Evolutionary conservation across 2,329 filamentous ascomycete species (phyloP).

Genomic region (Beauveria rudraprayagi): DNA sequence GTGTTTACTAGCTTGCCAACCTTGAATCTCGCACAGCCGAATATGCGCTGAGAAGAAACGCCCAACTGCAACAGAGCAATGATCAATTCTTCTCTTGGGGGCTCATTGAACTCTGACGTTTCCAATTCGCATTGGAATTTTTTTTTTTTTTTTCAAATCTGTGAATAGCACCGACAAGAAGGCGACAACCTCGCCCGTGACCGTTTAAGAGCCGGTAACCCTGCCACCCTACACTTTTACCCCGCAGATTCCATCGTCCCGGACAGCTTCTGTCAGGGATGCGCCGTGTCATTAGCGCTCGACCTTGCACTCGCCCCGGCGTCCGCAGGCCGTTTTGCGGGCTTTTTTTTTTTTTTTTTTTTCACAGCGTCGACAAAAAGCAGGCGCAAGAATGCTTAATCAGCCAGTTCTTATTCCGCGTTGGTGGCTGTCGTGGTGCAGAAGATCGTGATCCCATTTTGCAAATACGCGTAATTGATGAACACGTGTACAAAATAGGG

Average conservation of each 20-base stretch:
- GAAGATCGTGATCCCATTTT: not conserved
- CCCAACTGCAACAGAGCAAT: not conserved
- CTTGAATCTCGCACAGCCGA: too few species aligned
- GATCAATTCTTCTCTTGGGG: too few species aligned
- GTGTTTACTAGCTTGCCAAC: too few species aligned
- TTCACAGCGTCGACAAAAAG: not conserved
- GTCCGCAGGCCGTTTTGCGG: not conserved
- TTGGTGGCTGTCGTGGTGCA: not conserved
- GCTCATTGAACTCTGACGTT: rapidly evolving
- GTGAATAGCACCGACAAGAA: too few species aligned
- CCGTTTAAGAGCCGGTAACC: too few species aligned
- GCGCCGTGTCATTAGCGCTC: not conserved
- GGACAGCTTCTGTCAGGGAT: constrained; percentile 2
- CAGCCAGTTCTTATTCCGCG: not conserved
- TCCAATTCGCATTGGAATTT: too few species aligned
- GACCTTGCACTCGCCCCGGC: not conserved
- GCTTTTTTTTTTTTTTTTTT: not conserved
- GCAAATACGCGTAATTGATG: not conserved
- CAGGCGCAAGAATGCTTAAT: not conserved
- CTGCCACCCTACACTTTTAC: too few species aligned
- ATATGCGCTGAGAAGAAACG: not conserved
- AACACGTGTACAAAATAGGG: not conserved
- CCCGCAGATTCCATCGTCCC: not conserved
- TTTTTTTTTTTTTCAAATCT: too few species aligned
- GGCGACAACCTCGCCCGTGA: too few species aligned